Evolutionary conservation across 2,329 filamentous ascomycete species (phyloP), one percentile per base, ranked within the genome.

Genomic region (Phyllosticta ampelicida): DNA sequence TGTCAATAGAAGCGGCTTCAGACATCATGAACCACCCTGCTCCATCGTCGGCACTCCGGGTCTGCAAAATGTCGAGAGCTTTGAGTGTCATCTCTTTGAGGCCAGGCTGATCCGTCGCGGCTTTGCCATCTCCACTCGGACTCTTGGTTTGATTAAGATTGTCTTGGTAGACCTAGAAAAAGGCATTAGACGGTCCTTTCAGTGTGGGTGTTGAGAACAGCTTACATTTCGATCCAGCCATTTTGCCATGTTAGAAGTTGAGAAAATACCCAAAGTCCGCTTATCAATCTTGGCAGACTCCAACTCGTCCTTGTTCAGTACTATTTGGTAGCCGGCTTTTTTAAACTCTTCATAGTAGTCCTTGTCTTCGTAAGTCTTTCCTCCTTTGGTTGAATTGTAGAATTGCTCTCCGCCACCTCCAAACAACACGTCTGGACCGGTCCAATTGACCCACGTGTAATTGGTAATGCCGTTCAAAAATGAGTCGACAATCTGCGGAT

Each of bases 61-160:
- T 78, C 70, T 86, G 75, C n/a, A 94, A 81, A 56, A 92, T 83
- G 60, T 92, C 87, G 54, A 94, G 81, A 21, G 89, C 89, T 77
- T 95, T 95, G 65, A 91, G 77, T 0, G 89, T 91, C 89, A 95
- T 95, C 51, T 94, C 87, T 74, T 90, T 92, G 54, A 94, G 82
- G 4, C 89, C 89, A 0, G 89, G 89, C 26, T 92, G 82, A 67
- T 94, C 88, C 8, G 80, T 77, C 5, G 88, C 88, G 48, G 86
- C 76, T 16, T 74, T 76, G 49, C 80, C 77, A 61, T 79, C 79
- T 54, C 88, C 88, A 10, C 81, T 77, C 0, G 89, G 88, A 64
- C 86, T 80, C 70, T 91, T 89, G 60, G 80, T 80, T 62, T 86
- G 78, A 63, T 78, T 75, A 21, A 92, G 75, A 73, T 92, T 90